phyloP scores from a whole-genome alignment of 2,329 filamentous ascomycete genomes.

The Pseudogymnoascus sp. region DNA sequence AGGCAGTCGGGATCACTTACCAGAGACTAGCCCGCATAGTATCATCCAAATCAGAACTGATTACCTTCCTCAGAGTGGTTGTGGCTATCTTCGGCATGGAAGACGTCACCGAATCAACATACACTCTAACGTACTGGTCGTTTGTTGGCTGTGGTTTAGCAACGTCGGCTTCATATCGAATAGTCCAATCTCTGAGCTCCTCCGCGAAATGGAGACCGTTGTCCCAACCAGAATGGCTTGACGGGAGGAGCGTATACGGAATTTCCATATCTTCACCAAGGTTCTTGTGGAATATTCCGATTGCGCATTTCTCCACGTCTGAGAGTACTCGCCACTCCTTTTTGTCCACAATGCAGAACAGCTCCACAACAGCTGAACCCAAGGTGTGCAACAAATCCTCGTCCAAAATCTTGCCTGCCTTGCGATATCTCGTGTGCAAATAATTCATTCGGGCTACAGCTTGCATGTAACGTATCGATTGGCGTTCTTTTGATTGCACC shows the following conservation, averaged over 20 bases:
- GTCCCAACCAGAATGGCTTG: conserved; percentile 18
- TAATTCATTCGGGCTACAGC: conserved; percentile 20
- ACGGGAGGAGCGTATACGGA: conserved; percentile 22
- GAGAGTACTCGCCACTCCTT: conserved; percentile 22
- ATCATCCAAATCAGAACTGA: conserved; percentile 14
- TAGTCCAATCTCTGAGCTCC: conserved; percentile 21
- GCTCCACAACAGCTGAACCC: conserved; percentile 16
- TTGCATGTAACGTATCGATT: conserved; percentile 18
- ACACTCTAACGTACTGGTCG: conserved; percentile 36
- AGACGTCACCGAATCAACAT: conserved; percentile 28
- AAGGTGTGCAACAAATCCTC: conserved; percentile 19
- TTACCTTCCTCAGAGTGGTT: conserved; percentile 10
- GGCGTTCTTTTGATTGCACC: conserved; percentile 16
- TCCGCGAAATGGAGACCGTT: conserved; percentile 24
- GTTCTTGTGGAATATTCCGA: conserved; percentile 23
- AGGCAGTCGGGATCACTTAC: conserved; percentile 7
- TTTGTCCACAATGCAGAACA: conserved; percentile 17
- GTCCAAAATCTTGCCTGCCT: conserved; percentile 20
- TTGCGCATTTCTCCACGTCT: conserved; percentile 23
- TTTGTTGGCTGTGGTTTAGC: conserved; percentile 18
- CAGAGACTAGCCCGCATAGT: conserved; percentile 14
- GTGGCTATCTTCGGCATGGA: conserved; percentile 13
- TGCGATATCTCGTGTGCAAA: conserved; percentile 19
- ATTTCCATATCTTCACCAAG: conserved; percentile 25
- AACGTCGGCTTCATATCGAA: conserved; percentile 18